Evolutionary conservation across 1,139 yeast genomes (phyloP), one percentile per base, ranked within the genome.

Genomic region (Geotrichum europaeum): DNA sequence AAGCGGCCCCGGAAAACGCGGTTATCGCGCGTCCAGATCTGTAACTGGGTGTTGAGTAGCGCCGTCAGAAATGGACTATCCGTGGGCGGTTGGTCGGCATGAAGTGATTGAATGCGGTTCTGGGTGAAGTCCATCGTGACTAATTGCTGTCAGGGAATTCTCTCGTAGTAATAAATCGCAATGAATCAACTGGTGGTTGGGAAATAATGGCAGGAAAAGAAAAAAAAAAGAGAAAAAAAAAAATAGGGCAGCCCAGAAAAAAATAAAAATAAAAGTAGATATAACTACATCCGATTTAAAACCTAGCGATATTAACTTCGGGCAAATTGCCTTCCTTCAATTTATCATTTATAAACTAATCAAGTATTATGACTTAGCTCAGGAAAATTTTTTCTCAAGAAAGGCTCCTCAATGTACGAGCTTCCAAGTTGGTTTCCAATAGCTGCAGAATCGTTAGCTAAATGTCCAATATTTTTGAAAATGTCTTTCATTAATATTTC

Each of bases 351-450:
- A 34, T 13, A 34, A 15, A 15, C 5, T 13, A 34, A 10, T 34
- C 9, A 34, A 34, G 4, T 13, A 12, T 12, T 34, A n/a, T n/a
- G 15, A 34, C 12, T 13, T 67, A 68, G 63, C 7, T 58, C 45
- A 20, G 60, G 64, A 57, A 63, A 63, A 24, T 64, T 56, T 34
- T 64, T 63, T 18, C 63, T 65, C 28, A 88, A 82, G 62, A 85
- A 89, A 54, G 79, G 76, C 68, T 88, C 96, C 60, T 77, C 73
- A 20, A 89, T 76, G 25, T 79, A 75, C 2, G 82, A 79, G 0
- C 89, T 89, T 18, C 80, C 80, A 55, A 91, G 73, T 72, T 90
- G 96, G 69, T 89, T 87, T 0, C 97, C 97, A 60, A 91, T 83
- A 0, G 97, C 78, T 65, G 40, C 40, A 32, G 36, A 25, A 20